A percentile compares a stretch with the other conserved stretches of the same genome.
phyloP scores from a whole-genome alignment of 331 rosid species.

The Malus hybrid region DNA sequence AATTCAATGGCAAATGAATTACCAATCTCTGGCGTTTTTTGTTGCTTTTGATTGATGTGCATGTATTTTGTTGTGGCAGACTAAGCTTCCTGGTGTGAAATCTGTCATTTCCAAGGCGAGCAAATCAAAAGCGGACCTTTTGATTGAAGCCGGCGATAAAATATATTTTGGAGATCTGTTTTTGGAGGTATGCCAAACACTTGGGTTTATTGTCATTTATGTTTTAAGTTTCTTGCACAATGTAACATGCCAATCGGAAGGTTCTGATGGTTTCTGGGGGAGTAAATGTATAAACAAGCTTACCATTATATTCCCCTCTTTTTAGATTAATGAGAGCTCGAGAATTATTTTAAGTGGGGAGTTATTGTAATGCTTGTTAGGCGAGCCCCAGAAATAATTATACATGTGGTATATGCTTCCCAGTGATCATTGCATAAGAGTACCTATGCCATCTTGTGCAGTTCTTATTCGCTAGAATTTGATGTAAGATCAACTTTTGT shows the following conservation, averaged over 20 bases:
- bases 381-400: no score
- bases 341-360: no score
- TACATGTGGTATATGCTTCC: background rate
- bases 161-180: slow-evolving; percentile 61
- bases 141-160: slow-evolving; percentile 54
- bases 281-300: no score
- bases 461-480: background rate
- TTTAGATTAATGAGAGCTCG: no score
- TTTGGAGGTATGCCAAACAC: slow-evolving; percentile 57
- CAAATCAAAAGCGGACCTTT: slow-evolving; percentile 67
- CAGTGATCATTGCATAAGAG: background rate
- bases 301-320: no score
- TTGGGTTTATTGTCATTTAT: background rate
- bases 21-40: background rate
- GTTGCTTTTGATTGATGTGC: background rate
- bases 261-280: background rate
- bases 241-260: background rate
- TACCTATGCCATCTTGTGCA: background rate
- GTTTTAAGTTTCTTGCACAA: background rate
- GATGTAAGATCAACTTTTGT: background rate
- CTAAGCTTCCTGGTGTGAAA: slow-evolving; percentile 67
- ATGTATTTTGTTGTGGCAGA: slow-evolving; percentile 18
- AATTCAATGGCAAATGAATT: background rate
- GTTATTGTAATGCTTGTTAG: no score
- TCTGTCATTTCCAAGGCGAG: slow-evolving; percentile 86